Conservation (phyloP, 768 basidiomycete species). For the Amanita rimosa region DNA sequence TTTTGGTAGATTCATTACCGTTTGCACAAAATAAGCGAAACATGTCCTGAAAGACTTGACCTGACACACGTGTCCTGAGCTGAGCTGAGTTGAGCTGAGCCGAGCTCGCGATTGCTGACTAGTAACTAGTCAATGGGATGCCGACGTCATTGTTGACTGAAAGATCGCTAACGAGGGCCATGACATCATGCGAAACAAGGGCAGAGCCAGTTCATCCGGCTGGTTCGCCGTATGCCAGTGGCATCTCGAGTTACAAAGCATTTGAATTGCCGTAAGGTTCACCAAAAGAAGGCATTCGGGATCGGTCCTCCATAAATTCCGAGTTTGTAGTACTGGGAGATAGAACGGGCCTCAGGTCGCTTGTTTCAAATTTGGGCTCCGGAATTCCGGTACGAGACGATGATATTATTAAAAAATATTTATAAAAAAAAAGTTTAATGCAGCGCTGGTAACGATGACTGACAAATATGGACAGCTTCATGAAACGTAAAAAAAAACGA, state of each 20-base stretch:
- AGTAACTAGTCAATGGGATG: neutral
- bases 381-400: neutral
- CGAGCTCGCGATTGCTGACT: neutral
- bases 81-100: neutral
- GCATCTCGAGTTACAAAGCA: no score
- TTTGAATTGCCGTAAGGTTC: neutral
- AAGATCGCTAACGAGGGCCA: neutral
- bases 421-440: neutral
- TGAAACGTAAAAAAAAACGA: no score
- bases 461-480: neutral
- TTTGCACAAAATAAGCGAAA: neutral
- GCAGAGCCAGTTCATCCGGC: neutral
- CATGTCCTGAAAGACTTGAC: neutral
- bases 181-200: slow-evolving; percentile 1
- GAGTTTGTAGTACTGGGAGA: neutral
- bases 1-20: neutral
- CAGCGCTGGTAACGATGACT: neutral
- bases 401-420: no score
- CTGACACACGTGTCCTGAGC: neutral
- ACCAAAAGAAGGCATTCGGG: neutral
- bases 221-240: neutral
- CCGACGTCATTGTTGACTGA: neutral
- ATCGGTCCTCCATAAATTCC: neutral
- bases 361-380: neutral
- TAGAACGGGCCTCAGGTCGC: neutral